Evolutionary conservation across 768 basidiomycete species (phyloP).

Genomic region (Lactifluus piperatus): DNA sequence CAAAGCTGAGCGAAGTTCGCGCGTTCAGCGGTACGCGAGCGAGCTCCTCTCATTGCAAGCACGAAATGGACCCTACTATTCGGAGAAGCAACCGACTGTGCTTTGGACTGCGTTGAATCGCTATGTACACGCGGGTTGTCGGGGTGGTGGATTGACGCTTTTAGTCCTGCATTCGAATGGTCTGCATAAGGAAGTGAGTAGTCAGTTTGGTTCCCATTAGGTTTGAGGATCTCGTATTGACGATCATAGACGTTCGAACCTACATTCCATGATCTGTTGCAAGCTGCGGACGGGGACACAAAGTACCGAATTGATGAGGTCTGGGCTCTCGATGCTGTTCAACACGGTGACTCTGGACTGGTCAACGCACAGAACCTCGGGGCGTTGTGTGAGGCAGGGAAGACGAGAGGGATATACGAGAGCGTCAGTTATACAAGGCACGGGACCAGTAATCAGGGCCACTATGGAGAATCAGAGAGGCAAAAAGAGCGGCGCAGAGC

Average conservation of each 20-base stretch:
- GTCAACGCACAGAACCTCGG: constrained; percentile 53
- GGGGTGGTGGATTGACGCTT: constrained; percentile 50
- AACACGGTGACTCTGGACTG: constrained; percentile 79
- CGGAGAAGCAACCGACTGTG: constrained; percentile 24
- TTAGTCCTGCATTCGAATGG: constrained; percentile 83
- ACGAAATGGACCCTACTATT: constrained; percentile 18
- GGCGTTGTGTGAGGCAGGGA: constrained; percentile 40
- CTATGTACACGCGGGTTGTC: constrained; percentile 40
- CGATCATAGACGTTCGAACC: constrained; percentile 69
- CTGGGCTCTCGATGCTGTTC: constrained; percentile 77
- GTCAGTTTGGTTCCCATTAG: background rate
- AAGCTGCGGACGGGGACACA: constrained; percentile 27
- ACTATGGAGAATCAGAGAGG: no score
- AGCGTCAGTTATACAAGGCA: background rate
- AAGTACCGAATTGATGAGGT: constrained; percentile 50
- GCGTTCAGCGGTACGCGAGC: background rate
- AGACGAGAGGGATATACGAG: background rate
- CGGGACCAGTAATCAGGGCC: background rate
- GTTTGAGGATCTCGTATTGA: background rate
- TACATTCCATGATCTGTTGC: constrained; percentile 44
- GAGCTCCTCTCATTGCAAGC: constrained; percentile 6
- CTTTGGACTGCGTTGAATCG: constrained; percentile 71
- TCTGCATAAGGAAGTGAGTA: constrained; percentile 74
- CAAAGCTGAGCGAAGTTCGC: constrained; percentile 29
- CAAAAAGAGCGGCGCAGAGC: background rate